phyloP scores from a whole-genome alignment of 169 alveolate species.

The Nephromyces sp. region DNA sequence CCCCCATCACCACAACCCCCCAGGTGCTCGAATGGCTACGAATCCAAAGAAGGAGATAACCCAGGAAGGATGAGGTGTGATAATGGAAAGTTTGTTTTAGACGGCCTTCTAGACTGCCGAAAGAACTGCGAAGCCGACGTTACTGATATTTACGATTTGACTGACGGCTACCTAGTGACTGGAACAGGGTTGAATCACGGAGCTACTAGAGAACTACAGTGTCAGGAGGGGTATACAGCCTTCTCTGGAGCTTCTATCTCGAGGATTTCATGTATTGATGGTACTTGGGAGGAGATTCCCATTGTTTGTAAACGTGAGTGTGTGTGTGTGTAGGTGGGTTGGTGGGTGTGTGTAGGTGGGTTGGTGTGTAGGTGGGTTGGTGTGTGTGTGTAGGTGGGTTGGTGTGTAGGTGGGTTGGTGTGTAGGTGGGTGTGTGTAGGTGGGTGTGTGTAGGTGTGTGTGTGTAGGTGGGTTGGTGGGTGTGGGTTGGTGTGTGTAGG shows the following conservation, averaged over 20 bases:
- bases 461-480: no score
- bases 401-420: no score
- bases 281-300: not conserved
- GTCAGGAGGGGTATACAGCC: not conserved
- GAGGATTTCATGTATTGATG: not conserved
- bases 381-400: no score
- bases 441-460: no score
- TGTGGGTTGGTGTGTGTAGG: no score
- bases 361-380: not conserved
- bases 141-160: not conserved
- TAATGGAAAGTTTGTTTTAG: constrained; percentile 27
- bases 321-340: not conserved
- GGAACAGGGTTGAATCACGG: not conserved
- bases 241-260: not conserved
- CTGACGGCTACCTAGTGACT: constrained; percentile 4
- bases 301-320: not conserved
- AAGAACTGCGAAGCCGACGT: constrained; percentile 12
- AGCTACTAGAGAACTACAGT: not conserved
- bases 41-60: not conserved
- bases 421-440: no score
- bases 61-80: constrained; percentile 17
- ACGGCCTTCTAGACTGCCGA: constrained; percentile 20
- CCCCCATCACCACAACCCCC: no score
- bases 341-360: not conserved
- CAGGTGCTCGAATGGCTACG: not conserved